Base-by-base conservation (phyloP, 495 filamentous ascomycete genomes). In the Annulohypoxylon nitens region DNA sequence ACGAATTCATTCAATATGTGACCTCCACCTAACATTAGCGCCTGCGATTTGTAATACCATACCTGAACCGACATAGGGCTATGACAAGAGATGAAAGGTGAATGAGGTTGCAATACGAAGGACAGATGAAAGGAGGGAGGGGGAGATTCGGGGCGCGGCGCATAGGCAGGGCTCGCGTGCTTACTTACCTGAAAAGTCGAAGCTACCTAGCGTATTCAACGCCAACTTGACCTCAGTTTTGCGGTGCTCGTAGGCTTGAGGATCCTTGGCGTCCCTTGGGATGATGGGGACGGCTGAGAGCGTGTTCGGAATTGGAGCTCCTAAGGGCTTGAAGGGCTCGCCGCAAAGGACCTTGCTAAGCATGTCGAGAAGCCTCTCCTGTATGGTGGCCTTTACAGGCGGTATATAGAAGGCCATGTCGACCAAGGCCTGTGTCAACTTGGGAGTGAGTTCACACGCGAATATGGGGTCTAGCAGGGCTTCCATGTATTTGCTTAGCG, bases 331-430 rank as follows among this genome's bases (percentile, higher is more conserved):
- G 81, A 97, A 99, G 45, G 93, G 92, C 61, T 94, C 91, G 18
- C 95, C 95, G 73, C 93, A 95, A 0, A 99, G 88, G 30, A 97
- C 93, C 73, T 93, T 90, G 82, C 96, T 98, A 4, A 99, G 86
- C 89, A 98, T 93, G 76, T 99, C 92, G 34, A 99, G 88, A 39
- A 99, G 86, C 66, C 93, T 91, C 69, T 97, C 95, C 78, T 99
- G 96, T 45, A 99, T 98, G 10, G 87, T 93, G 30, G 90, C 86
- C 80, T 97, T 95, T 70, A 97, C 92, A 1, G 97, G 96, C 0
- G 96, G 95, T 57, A 99, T 97, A 78, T 98, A 98, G 77, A 98
- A 96, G 45, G 96, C 95, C 93, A 99, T 97, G 77, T 98, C 96
- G 20, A 98, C 94, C 57, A 99, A 83, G 12, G 96, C 96, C 78